Evolutionary conservation across 352 stramenopile species (phyloP).

Genomic region (Peronosclerospora sorghi): DNA sequence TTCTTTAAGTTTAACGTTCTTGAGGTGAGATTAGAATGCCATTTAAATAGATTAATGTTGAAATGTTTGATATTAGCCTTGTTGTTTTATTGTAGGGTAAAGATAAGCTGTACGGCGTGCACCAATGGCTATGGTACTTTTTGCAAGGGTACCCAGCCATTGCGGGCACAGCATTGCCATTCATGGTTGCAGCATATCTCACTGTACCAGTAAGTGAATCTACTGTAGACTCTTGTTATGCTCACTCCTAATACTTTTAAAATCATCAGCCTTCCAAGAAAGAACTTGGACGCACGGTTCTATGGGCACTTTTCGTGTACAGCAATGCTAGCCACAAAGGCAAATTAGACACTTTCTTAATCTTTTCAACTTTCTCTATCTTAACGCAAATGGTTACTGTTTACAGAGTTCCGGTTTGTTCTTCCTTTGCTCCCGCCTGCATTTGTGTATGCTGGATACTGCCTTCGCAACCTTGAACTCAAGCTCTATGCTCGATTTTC

Average conservation of each 20-base stretch:
- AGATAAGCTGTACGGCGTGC: slow-evolving; percentile 66
- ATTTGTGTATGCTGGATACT: slow-evolving; percentile 71
- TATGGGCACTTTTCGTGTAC: slow-evolving; percentile 67
- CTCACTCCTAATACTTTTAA: too few species aligned
- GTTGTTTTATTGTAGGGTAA: too few species aligned
- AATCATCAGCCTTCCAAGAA: slow-evolving; percentile 41
- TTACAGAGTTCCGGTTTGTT: slow-evolving; percentile 77
- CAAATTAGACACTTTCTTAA: slow-evolving; percentile 5
- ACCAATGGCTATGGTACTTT: slow-evolving; percentile 80
- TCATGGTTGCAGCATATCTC: slow-evolving; percentile 43
- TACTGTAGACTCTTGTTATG: neutral
- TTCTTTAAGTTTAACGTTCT: slow-evolving; percentile 84
- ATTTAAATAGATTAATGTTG: too few species aligned
- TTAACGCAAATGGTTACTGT: neutral
- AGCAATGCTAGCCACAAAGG: slow-evolving; percentile 78
- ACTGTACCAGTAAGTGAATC: slow-evolving; percentile 32
- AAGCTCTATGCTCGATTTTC: slow-evolving; percentile 45
- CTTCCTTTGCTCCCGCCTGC: slow-evolving; percentile 59
- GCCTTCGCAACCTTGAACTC: slow-evolving; percentile 55
- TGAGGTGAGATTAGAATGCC: slow-evolving; percentile 38
- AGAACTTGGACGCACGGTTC: slow-evolving; percentile 47
- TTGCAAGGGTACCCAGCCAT: too few species aligned
- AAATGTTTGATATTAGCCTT: neutral
- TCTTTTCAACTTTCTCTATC: neutral
- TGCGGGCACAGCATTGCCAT: slow-evolving; percentile 33